Evolutionary conservation across 2,329 filamentous ascomycete species (phyloP), one percentile per base, ranked within the genome.

Genomic region (Penicillium sp.): DNA sequence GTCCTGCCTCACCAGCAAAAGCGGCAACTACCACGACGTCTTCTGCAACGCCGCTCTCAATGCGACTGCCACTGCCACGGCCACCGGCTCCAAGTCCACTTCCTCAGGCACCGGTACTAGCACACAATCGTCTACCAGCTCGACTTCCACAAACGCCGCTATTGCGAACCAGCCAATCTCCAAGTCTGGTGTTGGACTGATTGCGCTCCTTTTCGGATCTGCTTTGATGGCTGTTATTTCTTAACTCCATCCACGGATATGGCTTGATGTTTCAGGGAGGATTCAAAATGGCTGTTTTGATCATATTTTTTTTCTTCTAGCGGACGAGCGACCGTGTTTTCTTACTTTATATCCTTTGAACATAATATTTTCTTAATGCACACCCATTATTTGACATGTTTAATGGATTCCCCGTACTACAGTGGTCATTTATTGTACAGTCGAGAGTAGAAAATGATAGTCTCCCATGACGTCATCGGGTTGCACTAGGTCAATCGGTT

Each of bases 41-140:
- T 83, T 81, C 66, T 83, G 81, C 72, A 75, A 75, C 43, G 73
- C 68, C 15, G 68, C 66, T 61, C 56, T 63, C 8, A 76, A 70
- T 19, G 71, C 72, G 6, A 78, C 73, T 3, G 77, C 76, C 8
- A 81, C 75, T 4, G 77, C 71, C 1, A 56, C 50, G 15, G 58
- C 61, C 2, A 63, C 63, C 1, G 57, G 46, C 21, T 61, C 69
- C 41, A 58, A 55, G 17, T 43, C 64, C 21, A 62, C 63, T 2
- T 51, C 61, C 19, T 59, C 59, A 6, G 48, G 50, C 4, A 64
- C 61, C 4, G 41, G 51, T 3, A 67, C 67, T 1, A 49, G 41
- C 13, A 60, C 60, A 0, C 19, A 48, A 12, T 56, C 61, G 9
- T 48, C 55, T n/a, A 3, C 35, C 1, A 56, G 46, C 9, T 59